Evolutionary conservation across 2,329 filamentous ascomycete species (phyloP), one percentile per base, ranked within the genome.

Genomic region (Macrophomina tecta): DNA sequence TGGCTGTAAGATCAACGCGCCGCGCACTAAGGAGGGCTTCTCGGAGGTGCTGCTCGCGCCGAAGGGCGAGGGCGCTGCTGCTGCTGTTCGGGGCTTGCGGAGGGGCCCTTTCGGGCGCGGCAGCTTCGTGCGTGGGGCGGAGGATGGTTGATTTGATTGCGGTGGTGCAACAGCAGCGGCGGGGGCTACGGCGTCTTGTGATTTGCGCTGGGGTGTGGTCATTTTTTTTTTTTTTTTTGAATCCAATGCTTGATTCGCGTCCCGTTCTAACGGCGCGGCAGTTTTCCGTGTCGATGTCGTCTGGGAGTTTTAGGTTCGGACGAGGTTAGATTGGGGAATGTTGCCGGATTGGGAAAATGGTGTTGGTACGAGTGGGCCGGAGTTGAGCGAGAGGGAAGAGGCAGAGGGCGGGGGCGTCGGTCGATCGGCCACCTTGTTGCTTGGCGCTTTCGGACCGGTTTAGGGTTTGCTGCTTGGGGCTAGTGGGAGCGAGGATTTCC

Each of bases 321-420:
- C 9, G 42, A 14, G 42, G 42, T 45, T 45, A 14, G 42, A 16
- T 45, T 45, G 58, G 30, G 12, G 28, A 11, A 2, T 28, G 8
- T 49, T 62, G 34, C 58, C 58, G 58, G 30, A 62, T 62, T 28
- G 42, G 46, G 58, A n/a, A 49, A 62, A 62, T 62, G 58, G 58
- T 62, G 58, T 42, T 49, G 8, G 58, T 28, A 23, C 11, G 36
- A 60, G 40, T 32, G 49, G 38, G 16, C 42, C 58, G 58, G 58
- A 38, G 45, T 38, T 34, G 32, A 49, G 58, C 58, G 58, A 62
- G n/a, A 40, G 23, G 28, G 11, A 38, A 23, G 40, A n/a, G 56
- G 23, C 23, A n/a, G 58, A 36, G 16, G 28, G 12, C 30, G 28
- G n/a, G 9, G 42, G 42, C 42, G 36, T 38, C 36, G 36, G 36